Evolutionary conservation across 108 stramenopile genomes (phyloP).

Genomic region (Schizochytrium sp.): DNA sequence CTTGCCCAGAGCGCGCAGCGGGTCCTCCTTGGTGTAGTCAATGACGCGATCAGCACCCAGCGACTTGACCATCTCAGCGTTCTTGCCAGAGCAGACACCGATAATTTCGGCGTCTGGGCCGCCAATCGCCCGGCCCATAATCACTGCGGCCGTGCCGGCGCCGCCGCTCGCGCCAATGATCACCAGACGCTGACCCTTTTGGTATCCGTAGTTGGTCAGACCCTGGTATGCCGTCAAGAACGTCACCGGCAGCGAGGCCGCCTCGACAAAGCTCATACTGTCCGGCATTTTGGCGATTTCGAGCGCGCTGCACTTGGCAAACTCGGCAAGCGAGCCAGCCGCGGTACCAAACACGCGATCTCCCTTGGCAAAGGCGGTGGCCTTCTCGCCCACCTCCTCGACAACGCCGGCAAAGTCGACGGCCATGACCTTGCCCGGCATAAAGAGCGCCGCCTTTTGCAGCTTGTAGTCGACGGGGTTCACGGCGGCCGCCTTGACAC

Average conservation of each 20-base stretch:
- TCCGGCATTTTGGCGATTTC: slow-evolving; percentile 1
- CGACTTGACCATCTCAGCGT: neutral
- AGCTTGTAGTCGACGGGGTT: neutral
- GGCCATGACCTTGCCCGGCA: neutral
- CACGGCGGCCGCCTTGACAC: slow-evolving; percentile 7
- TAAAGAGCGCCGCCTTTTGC: slow-evolving; percentile 4
- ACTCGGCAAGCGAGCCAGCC: neutral
- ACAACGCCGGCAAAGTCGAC: neutral
- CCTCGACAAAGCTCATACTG: neutral
- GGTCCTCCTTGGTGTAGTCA: slow-evolving; percentile 13
- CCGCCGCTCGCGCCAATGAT: neutral
- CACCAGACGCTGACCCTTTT: neutral
- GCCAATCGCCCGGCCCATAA: neutral
- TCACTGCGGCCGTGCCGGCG: neutral
- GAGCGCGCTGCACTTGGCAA: neutral
- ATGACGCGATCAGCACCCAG: neutral
- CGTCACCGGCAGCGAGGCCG: neutral
- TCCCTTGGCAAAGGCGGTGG: neutral
- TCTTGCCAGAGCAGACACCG: slow-evolving; percentile 8
- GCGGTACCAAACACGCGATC: neutral
- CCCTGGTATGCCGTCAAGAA: neutral
- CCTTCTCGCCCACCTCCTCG: neutral
- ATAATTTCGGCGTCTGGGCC: neutral
- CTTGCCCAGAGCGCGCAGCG: neutral
- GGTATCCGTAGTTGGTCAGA: neutral